Evolutionary conservation across 2,329 filamentous ascomycete genomes (phyloP).

Genomic region (Trichoderma endophyticum): DNA sequence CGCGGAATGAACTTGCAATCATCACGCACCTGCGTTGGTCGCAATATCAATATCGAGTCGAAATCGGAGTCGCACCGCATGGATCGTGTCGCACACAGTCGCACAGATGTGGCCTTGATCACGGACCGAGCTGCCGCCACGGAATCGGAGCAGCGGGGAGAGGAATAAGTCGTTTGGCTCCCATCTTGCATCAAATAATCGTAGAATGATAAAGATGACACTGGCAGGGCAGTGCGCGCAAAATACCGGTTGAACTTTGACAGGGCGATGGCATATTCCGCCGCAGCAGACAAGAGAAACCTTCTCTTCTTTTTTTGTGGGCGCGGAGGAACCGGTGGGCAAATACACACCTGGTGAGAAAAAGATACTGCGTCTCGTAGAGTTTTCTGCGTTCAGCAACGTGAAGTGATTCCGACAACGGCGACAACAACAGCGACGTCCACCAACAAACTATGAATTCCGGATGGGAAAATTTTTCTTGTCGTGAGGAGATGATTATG

Average conservation of each 20-base stretch:
- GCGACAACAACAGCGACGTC: slow-evolving; percentile 19
- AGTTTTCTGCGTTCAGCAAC: not conserved
- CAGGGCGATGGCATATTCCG: not conserved
- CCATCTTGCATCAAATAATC: not conserved
- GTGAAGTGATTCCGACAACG: slow-evolving; percentile 6
- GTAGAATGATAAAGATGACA: not conserved
- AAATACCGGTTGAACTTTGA: slow-evolving; percentile 2
- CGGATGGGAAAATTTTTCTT: slow-evolving; percentile 15
- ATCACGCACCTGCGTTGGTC: not conserved
- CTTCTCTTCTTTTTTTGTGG: not conserved
- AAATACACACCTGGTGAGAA: slow-evolving; percentile 8
- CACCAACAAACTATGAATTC: slow-evolving; percentile 4
- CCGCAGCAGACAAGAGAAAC: not conserved
- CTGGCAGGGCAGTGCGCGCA: not conserved
- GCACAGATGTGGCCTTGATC: not conserved
- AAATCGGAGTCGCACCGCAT: slow-evolving; percentile 14
- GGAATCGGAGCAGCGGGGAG: not conserved
- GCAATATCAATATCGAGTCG: not conserved
- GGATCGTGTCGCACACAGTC: slow-evolving; percentile 16
- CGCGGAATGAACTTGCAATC: not conserved
- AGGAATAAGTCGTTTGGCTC: not conserved
- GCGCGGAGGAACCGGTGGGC: not conserved
- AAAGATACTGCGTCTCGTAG: not conserved
- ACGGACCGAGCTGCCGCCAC: not conserved
- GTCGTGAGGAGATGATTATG: slow-evolving; percentile 12